Evolutionary conservation across 2,329 filamentous ascomycete species (phyloP).

Genomic region (Aspergillus neotritici): DNA sequence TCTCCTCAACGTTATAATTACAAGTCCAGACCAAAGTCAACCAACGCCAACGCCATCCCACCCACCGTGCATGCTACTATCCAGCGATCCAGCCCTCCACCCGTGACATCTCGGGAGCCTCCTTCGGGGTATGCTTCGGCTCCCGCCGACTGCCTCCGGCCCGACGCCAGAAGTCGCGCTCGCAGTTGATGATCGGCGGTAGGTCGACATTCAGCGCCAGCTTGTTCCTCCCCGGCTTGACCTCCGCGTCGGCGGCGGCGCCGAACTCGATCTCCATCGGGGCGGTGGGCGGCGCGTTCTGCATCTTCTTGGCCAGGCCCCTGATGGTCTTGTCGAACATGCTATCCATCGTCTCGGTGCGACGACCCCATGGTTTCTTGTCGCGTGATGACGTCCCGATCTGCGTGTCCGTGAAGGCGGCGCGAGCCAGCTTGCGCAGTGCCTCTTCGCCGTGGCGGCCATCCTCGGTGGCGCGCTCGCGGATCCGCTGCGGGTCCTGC

Average conservation of each 20-base stretch:
- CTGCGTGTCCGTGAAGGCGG: constrained; percentile 39
- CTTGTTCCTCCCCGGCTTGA: constrained; percentile 21
- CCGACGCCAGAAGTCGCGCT: constrained; percentile 53
- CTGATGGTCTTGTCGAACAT: constrained; percentile 54
- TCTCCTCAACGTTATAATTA: constrained; percentile 20
- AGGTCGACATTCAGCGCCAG: constrained; percentile 35
- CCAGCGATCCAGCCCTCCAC: constrained; percentile 17
- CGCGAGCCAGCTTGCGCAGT: constrained; percentile 55
- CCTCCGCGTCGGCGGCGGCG: constrained; percentile 19
- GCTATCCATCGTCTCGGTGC: constrained; percentile 40
- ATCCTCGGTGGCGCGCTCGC: constrained; percentile 60
- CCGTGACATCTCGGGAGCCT: constrained; percentile 16
- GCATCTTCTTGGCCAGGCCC: constrained; percentile 41
- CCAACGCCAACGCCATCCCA: too few species aligned
- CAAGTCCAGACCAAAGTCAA: background rate
- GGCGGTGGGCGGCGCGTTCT: constrained; percentile 24
- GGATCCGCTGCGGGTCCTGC: constrained; percentile 53
- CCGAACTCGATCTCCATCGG: constrained; percentile 29
- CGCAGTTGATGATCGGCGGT: constrained; percentile 55
- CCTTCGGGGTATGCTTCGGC: constrained; percentile 27
- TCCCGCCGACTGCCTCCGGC: constrained; percentile 30
- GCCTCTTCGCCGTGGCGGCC: constrained; percentile 61
- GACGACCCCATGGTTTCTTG: constrained; percentile 35
- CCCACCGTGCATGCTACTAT: too few species aligned
- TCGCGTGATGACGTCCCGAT: constrained; percentile 38